These are phyloP conservation scores for Geotrichum siamense DNA, from an alignment of 1,139 yeast species.

Conservation along the genomic window DNA sequence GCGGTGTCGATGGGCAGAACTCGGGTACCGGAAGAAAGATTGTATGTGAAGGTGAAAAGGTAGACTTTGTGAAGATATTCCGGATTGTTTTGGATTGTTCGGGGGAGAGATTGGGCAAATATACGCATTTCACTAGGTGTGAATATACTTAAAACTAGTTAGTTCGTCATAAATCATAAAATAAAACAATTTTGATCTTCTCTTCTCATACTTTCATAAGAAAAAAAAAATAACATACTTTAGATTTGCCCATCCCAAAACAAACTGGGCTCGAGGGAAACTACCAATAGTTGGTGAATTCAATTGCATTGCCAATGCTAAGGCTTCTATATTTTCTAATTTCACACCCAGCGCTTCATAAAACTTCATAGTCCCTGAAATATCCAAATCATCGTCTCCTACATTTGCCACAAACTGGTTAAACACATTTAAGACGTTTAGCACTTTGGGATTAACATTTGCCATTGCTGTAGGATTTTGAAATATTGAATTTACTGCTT, in stretches of 20 bases:
- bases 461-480: too few species aligned
- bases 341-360: constrained; percentile 59
- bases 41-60: constrained; percentile 61
- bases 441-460: too few species aligned
- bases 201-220: neutral
- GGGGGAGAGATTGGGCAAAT: too few species aligned
- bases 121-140: too few species aligned
- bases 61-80: constrained; percentile 51
- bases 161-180: too few species aligned
- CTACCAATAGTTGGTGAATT: constrained; percentile 61
- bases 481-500: too few species aligned
- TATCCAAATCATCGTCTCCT: constrained; percentile 41
- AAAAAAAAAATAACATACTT: constrained; percentile 10
- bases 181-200: too few species aligned
- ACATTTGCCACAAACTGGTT: too few species aligned
- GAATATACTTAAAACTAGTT: too few species aligned
- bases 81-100: constrained; percentile 18
- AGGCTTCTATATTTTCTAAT: constrained; percentile 65
- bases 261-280: constrained; percentile 45
- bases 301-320: constrained; percentile 63
- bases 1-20: constrained; percentile 58
- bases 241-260: constrained; percentile 47
- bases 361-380: constrained; percentile 70
- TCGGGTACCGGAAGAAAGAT: constrained; percentile 55
- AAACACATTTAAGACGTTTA: too few species aligned